phyloP scores from a whole-genome alignment of 352 stramenopile species.

The Pythium myriotylum region DNA sequence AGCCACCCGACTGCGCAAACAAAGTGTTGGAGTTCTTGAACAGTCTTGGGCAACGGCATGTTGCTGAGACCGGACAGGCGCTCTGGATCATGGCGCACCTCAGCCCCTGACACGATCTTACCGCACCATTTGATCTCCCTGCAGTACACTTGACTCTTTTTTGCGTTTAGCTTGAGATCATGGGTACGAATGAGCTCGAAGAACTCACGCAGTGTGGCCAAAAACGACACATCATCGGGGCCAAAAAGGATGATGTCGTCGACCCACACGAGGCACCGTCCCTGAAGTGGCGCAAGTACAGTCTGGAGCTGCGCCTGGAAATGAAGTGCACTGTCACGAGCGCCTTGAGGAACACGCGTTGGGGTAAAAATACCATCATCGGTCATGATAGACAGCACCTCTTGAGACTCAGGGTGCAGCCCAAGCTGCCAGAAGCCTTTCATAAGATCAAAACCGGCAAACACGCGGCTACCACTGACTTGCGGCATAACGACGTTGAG shows the following conservation, averaged over 20 bases:
- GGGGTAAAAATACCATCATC: constrained; percentile 27
- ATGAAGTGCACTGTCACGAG: constrained; percentile 20
- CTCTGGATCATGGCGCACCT: constrained; percentile 10
- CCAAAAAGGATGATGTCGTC: too few species aligned
- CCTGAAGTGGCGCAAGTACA: too few species aligned
- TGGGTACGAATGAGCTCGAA: constrained; percentile 15
- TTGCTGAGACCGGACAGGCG: background rate
- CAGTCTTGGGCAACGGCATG: background rate
- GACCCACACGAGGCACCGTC: too few species aligned
- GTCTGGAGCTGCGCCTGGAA: constrained; percentile 26
- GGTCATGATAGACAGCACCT: constrained; percentile 32
- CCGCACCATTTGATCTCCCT: constrained; percentile 15
- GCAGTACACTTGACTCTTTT: constrained; percentile 10
- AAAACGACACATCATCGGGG: too few species aligned
- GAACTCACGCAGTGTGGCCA: background rate
- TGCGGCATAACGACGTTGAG: background rate
- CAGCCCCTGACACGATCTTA: constrained; percentile 1
- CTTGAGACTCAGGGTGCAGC: constrained; percentile 19
- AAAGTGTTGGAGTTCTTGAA: constrained; percentile 20
- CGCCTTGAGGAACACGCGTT: constrained; percentile 26
- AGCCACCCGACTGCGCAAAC: constrained; percentile 24
- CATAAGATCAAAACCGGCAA: constrained; percentile 10
- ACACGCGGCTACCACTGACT: background rate
- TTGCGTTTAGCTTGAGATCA: constrained; percentile 20
- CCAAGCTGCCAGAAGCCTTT: constrained; percentile 30